phyloP scores from a whole-genome alignment of 2,329 filamentous ascomycete species.

The Cladosporium austrohemisphaericum region DNA sequence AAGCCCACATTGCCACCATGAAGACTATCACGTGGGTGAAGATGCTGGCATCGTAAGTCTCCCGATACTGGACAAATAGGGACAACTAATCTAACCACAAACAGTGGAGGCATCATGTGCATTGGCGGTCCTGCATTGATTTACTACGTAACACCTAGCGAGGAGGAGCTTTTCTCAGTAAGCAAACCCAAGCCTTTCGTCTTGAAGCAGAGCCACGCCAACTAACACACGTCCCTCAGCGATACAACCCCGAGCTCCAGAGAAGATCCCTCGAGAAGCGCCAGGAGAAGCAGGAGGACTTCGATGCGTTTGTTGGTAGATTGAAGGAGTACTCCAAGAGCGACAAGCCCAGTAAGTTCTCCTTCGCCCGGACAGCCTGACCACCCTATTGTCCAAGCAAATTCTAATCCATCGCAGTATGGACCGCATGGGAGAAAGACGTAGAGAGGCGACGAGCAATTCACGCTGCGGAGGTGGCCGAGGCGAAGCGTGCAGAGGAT shows the following conservation, averaged over 20 bases:
- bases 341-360: slow-evolving; percentile 76
- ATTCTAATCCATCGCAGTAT: slow-evolving; percentile 26
- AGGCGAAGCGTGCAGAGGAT: slow-evolving; percentile 28
- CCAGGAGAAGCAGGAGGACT: slow-evolving; percentile 73
- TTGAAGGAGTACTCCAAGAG: slow-evolving; percentile 88
- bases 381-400: not conserved
- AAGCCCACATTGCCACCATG: slow-evolving; percentile 35
- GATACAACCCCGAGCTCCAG: slow-evolving; percentile 93
- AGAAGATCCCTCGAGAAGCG: slow-evolving; percentile 78
- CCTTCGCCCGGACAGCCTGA: not conserved
- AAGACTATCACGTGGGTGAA: slow-evolving; percentile 56
- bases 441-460: slow-evolving; percentile 23
- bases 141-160: slow-evolving; percentile 73
- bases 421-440: slow-evolving; percentile 36
- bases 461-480: slow-evolving; percentile 27
- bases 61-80: no score
- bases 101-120: slow-evolving; percentile 66
- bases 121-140: slow-evolving; percentile 84
- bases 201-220: not conserved
- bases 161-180: slow-evolving; percentile 82
- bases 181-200: slow-evolving; percentile 4
- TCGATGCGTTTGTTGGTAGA: slow-evolving; percentile 78
- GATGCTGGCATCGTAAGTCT: slow-evolving; percentile 63
- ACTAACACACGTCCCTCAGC: slow-evolving; percentile 42
- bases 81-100: not conserved